Conservation (phyloP, 1,284 basidiomycete genomes). For the Clitocybe nebularis region DNA sequence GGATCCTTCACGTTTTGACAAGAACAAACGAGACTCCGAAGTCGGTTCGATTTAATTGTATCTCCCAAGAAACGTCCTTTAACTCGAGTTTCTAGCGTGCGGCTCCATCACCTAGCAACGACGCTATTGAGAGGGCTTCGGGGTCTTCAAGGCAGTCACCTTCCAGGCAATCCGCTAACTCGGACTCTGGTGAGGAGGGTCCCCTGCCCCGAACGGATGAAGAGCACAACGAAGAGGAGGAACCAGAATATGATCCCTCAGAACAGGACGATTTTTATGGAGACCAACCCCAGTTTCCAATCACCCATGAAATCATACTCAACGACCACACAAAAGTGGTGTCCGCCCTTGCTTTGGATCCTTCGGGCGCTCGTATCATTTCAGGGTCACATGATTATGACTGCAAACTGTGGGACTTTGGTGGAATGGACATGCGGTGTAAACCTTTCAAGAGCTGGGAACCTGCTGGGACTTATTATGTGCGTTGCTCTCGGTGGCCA, state of each 20-base stretch:
- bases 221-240: conserved; percentile 21
- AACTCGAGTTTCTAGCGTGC: too few species aligned
- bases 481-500: conserved; percentile 42
- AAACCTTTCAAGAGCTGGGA: conserved; percentile 97
- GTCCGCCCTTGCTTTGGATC: conserved; percentile 88
- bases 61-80: too few species aligned
- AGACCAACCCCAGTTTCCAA: conserved; percentile 63
- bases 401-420: conserved; percentile 98
- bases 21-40: conserved; percentile 56
- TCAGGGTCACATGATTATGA: conserved; percentile 97
- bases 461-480: conserved; percentile 89
- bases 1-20: conserved; percentile 71
- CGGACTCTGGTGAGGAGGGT: too few species aligned
- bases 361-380: conserved; percentile 87
- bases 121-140: too few species aligned
- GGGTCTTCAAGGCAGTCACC: too few species aligned
- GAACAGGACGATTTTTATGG: conserved; percentile 41
- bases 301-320: conserved; percentile 84
- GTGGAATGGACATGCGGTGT: conserved; percentile 88
- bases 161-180: too few species aligned
- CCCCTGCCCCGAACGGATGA: too few species aligned
- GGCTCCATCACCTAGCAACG: too few species aligned
- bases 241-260: conserved; percentile 22
- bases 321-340: conserved; percentile 96
- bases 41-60: conserved; percentile 21